Base-by-base conservation (phyloP, 768 basidiomycete genomes). In the Tulasnella sp. region DNA sequence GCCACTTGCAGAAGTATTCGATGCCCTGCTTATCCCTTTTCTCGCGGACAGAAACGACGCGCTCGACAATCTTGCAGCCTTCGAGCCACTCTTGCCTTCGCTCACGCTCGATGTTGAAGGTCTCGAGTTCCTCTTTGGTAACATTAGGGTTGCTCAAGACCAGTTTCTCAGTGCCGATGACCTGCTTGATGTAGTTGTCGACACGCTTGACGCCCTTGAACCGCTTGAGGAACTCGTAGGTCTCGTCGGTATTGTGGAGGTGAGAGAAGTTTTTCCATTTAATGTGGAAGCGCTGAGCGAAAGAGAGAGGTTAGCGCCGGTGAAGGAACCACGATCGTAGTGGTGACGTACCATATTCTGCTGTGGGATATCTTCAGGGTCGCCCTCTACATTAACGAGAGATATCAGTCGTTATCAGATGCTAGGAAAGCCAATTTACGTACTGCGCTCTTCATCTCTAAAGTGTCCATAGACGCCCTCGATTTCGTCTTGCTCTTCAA, bases 221-320 rank as follows among this genome's bases (percentile, higher is more conserved):
- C 34, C 92, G 89, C 83, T 97, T 98, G 77, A 99, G 85, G 83
- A 97, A 98, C 81, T 95, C 91, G 85, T 98, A 97, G 19, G 91
- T 91, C 84, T 99, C 97, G 82, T 99, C 97, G n/a, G 97, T 99
- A 81, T 99, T 98, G 86, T 99, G 97, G 19, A 99, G 87, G 82
- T 99, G 97, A 12, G 96, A 97, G 83, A 96, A 99, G 80, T 90
- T 91, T 84, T 99, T 98, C 97, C 97, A 99, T 84, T 99, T 99
- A 86, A 99, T 96, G 82, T 98, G 95, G 86, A 92, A 99, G 72
- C 96, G 95, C 96, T 97, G 81, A 3, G 79, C 77, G 80, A 38
- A 79, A 81, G 77, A 67, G n/a, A n/a, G n/a, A 75, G 42, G 68
- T 77, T 75, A 42, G 72, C 75, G 29, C 73, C 31, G 73, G 79